Conservation (phyloP, 2,329 filamentous ascomycete species). For the Diaporthe amygdali region DNA sequence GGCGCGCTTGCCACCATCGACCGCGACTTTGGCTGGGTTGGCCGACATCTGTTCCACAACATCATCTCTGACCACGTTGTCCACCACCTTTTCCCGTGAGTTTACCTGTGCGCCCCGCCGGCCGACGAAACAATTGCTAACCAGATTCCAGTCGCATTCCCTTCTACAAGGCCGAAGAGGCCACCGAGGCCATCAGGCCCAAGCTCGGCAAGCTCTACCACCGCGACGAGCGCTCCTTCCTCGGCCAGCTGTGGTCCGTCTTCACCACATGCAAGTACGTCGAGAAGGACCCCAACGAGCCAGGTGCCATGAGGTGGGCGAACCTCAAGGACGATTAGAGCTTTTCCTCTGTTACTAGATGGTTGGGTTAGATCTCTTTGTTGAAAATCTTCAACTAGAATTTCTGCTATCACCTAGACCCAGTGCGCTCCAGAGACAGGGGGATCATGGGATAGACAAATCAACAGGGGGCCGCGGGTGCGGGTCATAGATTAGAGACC, state of each 20-base stretch:
- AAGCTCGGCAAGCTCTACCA: slow-evolving; percentile 62
- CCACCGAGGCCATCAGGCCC: slow-evolving; percentile 60
- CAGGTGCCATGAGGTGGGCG: slow-evolving; percentile 43
- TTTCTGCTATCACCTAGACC: background rate
- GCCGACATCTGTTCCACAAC: slow-evolving; percentile 68
- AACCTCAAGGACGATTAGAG: slow-evolving; percentile 28
- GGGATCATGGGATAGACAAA: background rate
- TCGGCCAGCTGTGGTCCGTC: slow-evolving; percentile 50
- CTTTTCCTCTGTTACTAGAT: background rate
- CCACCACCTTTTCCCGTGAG: slow-evolving; percentile 65
- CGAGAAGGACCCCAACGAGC: slow-evolving; percentile 42
- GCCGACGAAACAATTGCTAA: background rate
- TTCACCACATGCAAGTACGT: slow-evolving; percentile 55
- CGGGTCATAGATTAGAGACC: background rate
- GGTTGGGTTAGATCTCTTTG: background rate
- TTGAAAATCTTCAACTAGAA: background rate
- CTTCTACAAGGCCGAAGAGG: slow-evolving; percentile 65
- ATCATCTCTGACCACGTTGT: slow-evolving; percentile 70
- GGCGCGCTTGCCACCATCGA: slow-evolving; percentile 69
- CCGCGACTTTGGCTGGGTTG: slow-evolving; percentile 68
- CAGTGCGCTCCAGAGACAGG: background rate
- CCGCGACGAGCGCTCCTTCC: slow-evolving; percentile 48
- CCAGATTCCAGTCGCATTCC: slow-evolving; percentile 51
- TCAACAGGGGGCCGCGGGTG: background rate
- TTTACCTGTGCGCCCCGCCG: background rate